Conservation (phyloP, 805 yeast species). For the Debaryomyces prosopidis region DNA sequence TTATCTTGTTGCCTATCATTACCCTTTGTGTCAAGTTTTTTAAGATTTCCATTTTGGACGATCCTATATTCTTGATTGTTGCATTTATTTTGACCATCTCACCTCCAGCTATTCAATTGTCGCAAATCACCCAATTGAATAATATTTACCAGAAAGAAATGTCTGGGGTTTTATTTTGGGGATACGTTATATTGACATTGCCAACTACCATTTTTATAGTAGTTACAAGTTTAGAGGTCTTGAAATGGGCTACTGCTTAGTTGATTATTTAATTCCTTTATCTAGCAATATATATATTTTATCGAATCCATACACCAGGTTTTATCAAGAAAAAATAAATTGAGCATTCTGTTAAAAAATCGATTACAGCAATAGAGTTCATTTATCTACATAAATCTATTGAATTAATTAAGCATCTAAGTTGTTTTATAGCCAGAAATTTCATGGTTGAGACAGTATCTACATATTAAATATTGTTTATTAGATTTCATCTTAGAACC, state of each 20-base stretch:
- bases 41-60: slow-evolving; percentile 69
- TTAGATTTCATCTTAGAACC: not conserved
- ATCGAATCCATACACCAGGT: not conserved
- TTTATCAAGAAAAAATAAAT: too few species aligned
- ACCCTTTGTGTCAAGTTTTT: slow-evolving; percentile 63
- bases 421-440: too few species aligned
- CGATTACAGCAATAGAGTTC: too few species aligned
- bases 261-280: not conserved
- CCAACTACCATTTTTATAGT: slow-evolving; percentile 77
- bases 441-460: too few species aligned
- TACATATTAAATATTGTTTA: too few species aligned
- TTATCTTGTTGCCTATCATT: slow-evolving; percentile 65
- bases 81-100: slow-evolving; percentile 73
- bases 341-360: too few species aligned
- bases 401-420: too few species aligned
- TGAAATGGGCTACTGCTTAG: slow-evolving; percentile 47
- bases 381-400: too few species aligned
- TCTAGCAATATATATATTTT: not conserved
- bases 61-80: slow-evolving; percentile 77
- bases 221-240: slow-evolving; percentile 61
- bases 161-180: slow-evolving; percentile 83
- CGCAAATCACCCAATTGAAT: slow-evolving; percentile 78
- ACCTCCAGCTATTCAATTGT: slow-evolving; percentile 82
- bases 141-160: slow-evolving; percentile 76
- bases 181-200: slow-evolving; percentile 71